Base-by-base conservation (phyloP, 768 basidiomycete species). In the Dacryopinax spathularia region DNA sequence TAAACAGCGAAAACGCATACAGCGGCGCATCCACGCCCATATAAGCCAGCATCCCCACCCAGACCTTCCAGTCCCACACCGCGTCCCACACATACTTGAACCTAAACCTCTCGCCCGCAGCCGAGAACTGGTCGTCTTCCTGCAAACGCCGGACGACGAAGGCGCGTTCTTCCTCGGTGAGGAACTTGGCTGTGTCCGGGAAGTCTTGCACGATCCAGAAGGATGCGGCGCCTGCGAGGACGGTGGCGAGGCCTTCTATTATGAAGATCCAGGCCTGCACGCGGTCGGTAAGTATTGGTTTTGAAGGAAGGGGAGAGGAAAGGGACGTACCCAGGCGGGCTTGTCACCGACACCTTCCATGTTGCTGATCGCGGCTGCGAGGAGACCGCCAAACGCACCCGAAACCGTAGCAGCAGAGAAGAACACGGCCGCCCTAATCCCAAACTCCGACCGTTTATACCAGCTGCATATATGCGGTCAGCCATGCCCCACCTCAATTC, bases 131-230 rank as follows among this genome's bases (percentile, higher is more conserved):
- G 66, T 83, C 78, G 69, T 88, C 85, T 13, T 73, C 69, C 70
- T 89, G 85, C 34, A 90, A 75, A 20, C 86, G 77, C 25, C 83
- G 79, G 62, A 89, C 77, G 61, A 88, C 79, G 20, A 85, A 77
- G 9, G 65, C 66, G 34, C 86, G 77, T 73, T 90, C 88, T 1
- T 75, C 79, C 67, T 87, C 85, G n/a, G 79, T 80, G 5, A 91
- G 77, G 76, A 89, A 90, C 67, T 80, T 86, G 29, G 88, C 88
- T 0, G 83, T 87, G 68, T 90, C 87, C 2, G 89, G 88, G 74
- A 90, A 91, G 70, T 90, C 89, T 68, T 88, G 84, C 64, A 90
- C 82, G 69, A 90, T 82, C 79, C 81, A 90, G 75, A 84, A 89
- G 1, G 87, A 88, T 10, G 77, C 71, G 25, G 72, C 70, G 9